Evolutionary conservation across 768 basidiomycete genomes (phyloP).

Genomic region (Galerina sulciceps): DNA sequence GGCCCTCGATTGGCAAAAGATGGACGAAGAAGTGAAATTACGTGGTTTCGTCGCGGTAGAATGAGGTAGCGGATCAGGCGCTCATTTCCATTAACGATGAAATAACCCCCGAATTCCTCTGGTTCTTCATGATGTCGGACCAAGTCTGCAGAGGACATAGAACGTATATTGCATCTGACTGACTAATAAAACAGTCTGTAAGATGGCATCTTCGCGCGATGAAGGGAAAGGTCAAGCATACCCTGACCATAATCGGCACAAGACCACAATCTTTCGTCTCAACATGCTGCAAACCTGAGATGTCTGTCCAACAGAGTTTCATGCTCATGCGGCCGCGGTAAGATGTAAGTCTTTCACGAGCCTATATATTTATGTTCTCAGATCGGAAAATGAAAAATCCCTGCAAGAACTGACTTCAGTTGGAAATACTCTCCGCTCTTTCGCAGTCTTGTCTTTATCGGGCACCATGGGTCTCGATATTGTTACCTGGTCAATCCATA

Average conservation of each 20-base stretch:
- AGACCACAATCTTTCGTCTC: conserved; percentile 88
- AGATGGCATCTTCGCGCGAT: background rate
- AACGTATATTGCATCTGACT: conserved; percentile 87
- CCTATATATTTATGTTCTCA: conserved; percentile 47
- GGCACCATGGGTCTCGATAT: conserved; percentile 87
- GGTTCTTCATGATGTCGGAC: conserved; percentile 93
- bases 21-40: conserved; percentile 88
- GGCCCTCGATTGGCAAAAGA: conserved; percentile 93
- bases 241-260: conserved; percentile 96
- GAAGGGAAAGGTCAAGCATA: conserved; percentile 43
- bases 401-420: conserved; percentile 64
- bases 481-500: conserved; percentile 87
- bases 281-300: conserved; percentile 67
- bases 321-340: conserved; percentile 91
- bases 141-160: conserved; percentile 83
- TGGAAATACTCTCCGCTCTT: conserved; percentile 83
- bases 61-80: conserved; percentile 98
- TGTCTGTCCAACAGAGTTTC: conserved; percentile 84
- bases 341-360: conserved; percentile 90
- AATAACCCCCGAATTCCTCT: conserved; percentile 98
- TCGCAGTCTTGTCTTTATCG: conserved; percentile 76
- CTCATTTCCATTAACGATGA: conserved; percentile 98
- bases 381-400: background rate
- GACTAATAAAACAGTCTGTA: conserved; percentile 54
- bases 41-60: conserved; percentile 93